Percentiles rank a stretch among this genome's conserved stretches.
phyloP scores from a whole-genome alignment of 2,329 filamentous ascomycete genomes.

The Xylaria sp. region DNA sequence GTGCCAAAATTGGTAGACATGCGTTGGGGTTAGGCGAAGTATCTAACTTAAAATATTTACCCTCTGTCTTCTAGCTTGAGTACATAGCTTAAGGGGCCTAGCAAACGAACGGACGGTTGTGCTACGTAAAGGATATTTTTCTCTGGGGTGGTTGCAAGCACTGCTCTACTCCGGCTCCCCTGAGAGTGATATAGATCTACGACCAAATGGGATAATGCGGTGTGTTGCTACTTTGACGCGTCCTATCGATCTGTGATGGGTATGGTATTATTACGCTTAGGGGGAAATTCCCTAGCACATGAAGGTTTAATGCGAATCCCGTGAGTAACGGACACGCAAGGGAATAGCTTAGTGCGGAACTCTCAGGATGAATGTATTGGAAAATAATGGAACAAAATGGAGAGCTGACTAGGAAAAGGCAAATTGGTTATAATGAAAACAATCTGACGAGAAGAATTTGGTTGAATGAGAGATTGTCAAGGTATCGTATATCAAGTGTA shows the following conservation, averaged over 20 bases:
- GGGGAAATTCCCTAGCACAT: not conserved
- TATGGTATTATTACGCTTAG: not conserved
- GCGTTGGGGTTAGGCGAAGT: not conserved
- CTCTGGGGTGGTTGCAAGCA: constrained; percentile 4
- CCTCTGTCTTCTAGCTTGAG: not conserved
- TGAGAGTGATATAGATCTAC: not conserved
- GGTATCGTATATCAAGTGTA: no score
- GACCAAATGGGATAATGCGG: not conserved
- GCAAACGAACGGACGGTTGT: not conserved
- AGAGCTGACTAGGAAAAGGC: not conserved
- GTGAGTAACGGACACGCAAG: not conserved
- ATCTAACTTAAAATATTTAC: not conserved
- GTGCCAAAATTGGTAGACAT: not conserved
- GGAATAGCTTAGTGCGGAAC: not conserved
- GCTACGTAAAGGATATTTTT: constrained; percentile 10
- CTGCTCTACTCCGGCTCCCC: constrained; percentile 4
- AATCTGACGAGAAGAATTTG: no score
- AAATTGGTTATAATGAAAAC: no score
- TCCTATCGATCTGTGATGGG: not conserved
- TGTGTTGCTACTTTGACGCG: not conserved
- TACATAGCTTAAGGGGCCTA: not conserved
- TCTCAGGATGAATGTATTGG: not conserved
- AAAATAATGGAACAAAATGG: not conserved
- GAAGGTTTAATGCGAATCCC: not conserved
- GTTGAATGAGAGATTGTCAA: no score